These are phyloP conservation scores for Plenodomus biglobosus DNA, from an alignment of 2,329 filamentous ascomycete genomes.

Conservation along the genomic window DNA sequence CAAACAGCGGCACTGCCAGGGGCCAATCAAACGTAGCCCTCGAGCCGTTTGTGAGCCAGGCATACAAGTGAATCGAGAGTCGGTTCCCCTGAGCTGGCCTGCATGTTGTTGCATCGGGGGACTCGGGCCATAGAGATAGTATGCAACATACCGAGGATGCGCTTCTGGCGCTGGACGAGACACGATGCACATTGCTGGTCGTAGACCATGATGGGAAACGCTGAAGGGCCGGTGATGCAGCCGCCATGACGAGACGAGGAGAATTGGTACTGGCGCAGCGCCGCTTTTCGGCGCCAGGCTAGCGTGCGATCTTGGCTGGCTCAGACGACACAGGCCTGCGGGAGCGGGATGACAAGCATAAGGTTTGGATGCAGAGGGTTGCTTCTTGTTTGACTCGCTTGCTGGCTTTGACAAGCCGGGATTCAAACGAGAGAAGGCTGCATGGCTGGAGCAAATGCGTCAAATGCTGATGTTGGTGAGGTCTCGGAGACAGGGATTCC, in stretches of 20 bases:
- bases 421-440: neutral
- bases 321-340: conserved; percentile 34
- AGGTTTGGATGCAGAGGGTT: conserved; percentile 38
- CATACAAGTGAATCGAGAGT: conserved; percentile 1
- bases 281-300: conserved; percentile 30
- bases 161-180: neutral
- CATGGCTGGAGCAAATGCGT: neutral
- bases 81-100: conserved; percentile 22
- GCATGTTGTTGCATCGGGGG: conserved; percentile 31
- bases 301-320: conserved; percentile 28
- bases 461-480: neutral
- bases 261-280: conserved; percentile 23
- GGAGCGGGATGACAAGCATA: conserved; percentile 46
- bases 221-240: conserved; percentile 9
- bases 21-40: conserved; percentile 16
- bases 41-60: neutral
- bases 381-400: conserved; percentile 19
- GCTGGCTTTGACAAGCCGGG: conserved; percentile 9
- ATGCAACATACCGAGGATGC: conserved; percentile 10
- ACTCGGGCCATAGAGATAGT: conserved; percentile 27
- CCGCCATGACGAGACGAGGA: conserved; percentile 27
- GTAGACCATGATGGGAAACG: neutral
- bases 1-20: conserved; percentile 9
- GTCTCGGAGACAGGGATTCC: neutral
- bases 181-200: neutral